Base-by-base conservation (phyloP, 1,284 basidiomycete species). In the Puccinia horiana region DNA sequence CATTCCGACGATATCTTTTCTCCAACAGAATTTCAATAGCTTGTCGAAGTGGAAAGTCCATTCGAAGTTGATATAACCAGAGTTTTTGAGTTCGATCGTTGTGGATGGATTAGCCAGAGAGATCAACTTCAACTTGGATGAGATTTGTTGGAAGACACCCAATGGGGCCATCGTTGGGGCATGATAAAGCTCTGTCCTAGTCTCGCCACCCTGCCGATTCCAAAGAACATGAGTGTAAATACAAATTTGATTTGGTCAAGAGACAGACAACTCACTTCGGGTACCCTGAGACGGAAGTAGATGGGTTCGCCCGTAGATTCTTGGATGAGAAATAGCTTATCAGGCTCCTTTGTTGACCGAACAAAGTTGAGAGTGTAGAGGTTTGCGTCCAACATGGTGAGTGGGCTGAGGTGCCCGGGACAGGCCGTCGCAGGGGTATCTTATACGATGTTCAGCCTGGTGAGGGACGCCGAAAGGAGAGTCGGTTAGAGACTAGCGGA, bases 301-400 rank as follows among this genome's bases (percentile, higher is more conserved):
- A 81, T 54, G 40, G 79, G 79, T 4, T 81, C 70, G 35, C 79
- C 79, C 23, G 54, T 61, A 29, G 65, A 69, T 61, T 81, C 69
- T 47, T 81, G 67, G 12, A 81, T 72, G 29, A 81, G 58, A 23
- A 81, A 67, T 12, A 81, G 67, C 40, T 81, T 81, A 11, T 58
- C n/a, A 16, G 54, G 69, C 14, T 81, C 78, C 29, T 54, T 81
- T 4, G 52, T 37, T 20, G 78, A 81, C 23, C 40, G 67, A 44
- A 73, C 56, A n/a, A 81, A 73, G 42, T 20, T 81, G 32, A 81
- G 52, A 32, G 78, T 81, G 20, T 73, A 81, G 16, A 81, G 69
- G 40, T 81, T 81, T 18, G n/a, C 67, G 56, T 81, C 78, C 29
- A 81, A 35, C 78, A 81, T 81, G n/a, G n/a, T n/a, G n/a, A n/a